These are phyloP conservation scores for Podila epicladia DNA, from an alignment of 192 early-diverging fungal genomes.

Conservation along the genomic window DNA sequence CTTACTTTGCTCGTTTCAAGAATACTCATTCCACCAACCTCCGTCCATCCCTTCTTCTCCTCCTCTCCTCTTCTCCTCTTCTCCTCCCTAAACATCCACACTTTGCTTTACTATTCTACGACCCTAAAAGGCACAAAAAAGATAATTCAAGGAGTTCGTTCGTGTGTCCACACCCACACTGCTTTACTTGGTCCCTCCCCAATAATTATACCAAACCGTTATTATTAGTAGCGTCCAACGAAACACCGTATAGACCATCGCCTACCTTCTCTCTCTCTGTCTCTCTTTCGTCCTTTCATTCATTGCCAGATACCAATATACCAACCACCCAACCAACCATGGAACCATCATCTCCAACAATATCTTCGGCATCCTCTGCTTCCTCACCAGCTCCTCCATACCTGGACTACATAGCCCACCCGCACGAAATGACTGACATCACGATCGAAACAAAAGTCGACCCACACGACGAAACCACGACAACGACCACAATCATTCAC, in stretches of 20 bases:
- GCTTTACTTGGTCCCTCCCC: no score
- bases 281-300: not conserved
- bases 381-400: not conserved
- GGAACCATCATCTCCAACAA: not conserved
- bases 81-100: not conserved
- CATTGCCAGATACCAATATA: no score
- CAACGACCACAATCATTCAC: constrained; percentile 42
- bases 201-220: no score
- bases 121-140: no score
- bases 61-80: not conserved
- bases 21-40: not conserved
- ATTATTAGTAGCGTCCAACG: no score
- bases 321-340: not conserved
- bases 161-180: no score
- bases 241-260: not conserved
- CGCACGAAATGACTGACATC: constrained; percentile 7
- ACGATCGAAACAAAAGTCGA: constrained; percentile 42
- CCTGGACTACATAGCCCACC: not conserved
- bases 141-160: no score
- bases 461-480: constrained; percentile 36
- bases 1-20: not conserved
- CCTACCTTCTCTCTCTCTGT: no score
- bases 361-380: no score
- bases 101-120: no score
- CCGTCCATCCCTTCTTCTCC: not conserved